Evolutionary conservation across 768 basidiomycete species (phyloP).

Genomic region (Pulveroboletus sp.): DNA sequence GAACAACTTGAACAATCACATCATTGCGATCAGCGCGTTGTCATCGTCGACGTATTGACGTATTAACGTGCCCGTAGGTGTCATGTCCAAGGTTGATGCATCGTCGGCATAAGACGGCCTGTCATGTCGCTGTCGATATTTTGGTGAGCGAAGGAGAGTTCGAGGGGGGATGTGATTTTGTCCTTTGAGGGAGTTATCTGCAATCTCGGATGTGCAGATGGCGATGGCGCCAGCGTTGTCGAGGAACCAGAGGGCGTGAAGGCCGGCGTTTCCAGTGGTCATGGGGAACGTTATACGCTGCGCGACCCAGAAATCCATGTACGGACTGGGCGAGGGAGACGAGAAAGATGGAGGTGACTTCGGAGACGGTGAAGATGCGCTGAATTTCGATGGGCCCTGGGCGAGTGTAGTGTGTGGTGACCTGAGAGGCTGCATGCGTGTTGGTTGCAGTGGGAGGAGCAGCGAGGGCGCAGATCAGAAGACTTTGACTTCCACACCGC

Average conservation of each 20-base stretch:
- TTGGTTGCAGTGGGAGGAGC: slow-evolving; percentile 50
- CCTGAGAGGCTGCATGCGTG: slow-evolving; percentile 63
- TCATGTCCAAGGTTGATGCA: no score
- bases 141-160: no score
- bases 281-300: slow-evolving; percentile 69
- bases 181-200: no score
- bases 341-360: slow-evolving; percentile 84
- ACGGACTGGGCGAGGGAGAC: slow-evolving; percentile 81
- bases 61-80: no score
- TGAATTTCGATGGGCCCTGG: slow-evolving; percentile 63
- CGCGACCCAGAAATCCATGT: slow-evolving; percentile 80
- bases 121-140: no score
- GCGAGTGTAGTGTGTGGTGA: slow-evolving; percentile 69
- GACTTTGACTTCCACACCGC: slow-evolving; percentile 54
- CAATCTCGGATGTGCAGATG: slow-evolving; percentile 48
- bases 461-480: slow-evolving; percentile 75
- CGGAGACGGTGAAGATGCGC: slow-evolving; percentile 75
- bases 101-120: no score
- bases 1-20: no score
- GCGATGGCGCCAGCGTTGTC: slow-evolving; percentile 80
- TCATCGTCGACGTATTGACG: no score
- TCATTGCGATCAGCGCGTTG: no score
- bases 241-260: slow-evolving; percentile 80
- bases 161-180: no score
- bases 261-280: slow-evolving; percentile 76